Percentiles rank a stretch among this genome's conserved stretches.
phyloP scores from a whole-genome alignment of 441 rosid species.

The Macaranga tanarius region DNA sequence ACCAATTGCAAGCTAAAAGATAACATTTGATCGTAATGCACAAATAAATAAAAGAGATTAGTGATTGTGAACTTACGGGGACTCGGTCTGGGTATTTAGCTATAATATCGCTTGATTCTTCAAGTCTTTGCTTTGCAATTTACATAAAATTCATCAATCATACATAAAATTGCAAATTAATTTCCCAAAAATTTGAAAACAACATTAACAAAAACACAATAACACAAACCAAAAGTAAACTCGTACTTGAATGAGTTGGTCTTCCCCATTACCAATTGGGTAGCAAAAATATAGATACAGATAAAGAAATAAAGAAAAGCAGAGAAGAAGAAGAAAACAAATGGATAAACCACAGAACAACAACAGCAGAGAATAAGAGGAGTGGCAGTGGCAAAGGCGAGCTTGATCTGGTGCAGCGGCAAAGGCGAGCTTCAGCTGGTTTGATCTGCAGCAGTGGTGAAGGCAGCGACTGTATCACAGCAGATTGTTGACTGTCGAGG shows the following conservation, averaged over 20 bases:
- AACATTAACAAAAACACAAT: not conserved
- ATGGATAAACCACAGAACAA: not conserved
- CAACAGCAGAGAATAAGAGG: too few species aligned
- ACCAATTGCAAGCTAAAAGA: too few species aligned
- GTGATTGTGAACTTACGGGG: conserved; percentile 47
- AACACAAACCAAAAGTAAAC: conserved; percentile 55
- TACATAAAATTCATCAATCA: not conserved
- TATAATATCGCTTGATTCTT: conserved; percentile 60
- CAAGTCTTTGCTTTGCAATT: conserved; percentile 63
- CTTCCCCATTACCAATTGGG: conserved; percentile 33
- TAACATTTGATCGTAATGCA: too few species aligned
- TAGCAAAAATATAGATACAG: too few species aligned
- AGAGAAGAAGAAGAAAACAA: not conserved
- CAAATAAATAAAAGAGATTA: not conserved
- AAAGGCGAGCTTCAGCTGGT: too few species aligned
- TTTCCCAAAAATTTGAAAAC: not conserved
- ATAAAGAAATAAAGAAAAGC: not conserved
- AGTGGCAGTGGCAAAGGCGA: too few species aligned
- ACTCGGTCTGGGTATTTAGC: conserved; percentile 73
- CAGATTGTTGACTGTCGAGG: too few species aligned
- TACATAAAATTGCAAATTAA: not conserved
- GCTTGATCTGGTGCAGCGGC: too few species aligned
- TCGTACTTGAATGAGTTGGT: conserved; percentile 61
- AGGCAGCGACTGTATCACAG: too few species aligned
- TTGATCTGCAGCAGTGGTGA: too few species aligned